A percentile compares a stretch with the other conserved stretches of the same genome.
These are phyloP conservation scores for Melanomma pulvis-pyrius DNA, from an alignment of 495 filamentous ascomycete genomes.

Conservation along the genomic window DNA sequence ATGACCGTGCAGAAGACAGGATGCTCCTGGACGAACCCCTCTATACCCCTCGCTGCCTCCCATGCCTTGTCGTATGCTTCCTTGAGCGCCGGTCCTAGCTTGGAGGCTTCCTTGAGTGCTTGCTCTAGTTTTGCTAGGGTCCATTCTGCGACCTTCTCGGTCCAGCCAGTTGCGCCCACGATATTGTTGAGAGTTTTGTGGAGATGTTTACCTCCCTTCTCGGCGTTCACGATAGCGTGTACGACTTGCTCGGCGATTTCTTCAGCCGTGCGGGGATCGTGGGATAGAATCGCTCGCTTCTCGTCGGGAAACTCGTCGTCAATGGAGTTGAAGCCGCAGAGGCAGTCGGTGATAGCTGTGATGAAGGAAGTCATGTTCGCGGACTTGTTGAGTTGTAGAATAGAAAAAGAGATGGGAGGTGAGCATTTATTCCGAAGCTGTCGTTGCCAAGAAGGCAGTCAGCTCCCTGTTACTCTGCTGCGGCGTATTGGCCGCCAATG, in stretches of 20 bases:
- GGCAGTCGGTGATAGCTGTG: slow-evolving; percentile 3
- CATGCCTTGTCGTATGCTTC: slow-evolving; percentile 45
- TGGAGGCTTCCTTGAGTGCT: slow-evolving; percentile 41
- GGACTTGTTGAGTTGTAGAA: background rate
- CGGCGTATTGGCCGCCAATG: background rate
- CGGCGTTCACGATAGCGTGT: slow-evolving; percentile 13
- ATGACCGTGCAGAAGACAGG: slow-evolving; percentile 52
- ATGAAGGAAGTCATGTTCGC: slow-evolving; percentile 5
- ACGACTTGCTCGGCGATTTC: slow-evolving; percentile 12
- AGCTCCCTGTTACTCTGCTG: background rate
- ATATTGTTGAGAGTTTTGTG: slow-evolving; percentile 8
- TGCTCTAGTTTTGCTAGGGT: slow-evolving; percentile 44
- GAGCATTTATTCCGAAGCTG: background rate
- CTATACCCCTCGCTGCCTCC: slow-evolving; percentile 35
- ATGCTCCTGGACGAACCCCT: slow-evolving; percentile 50
- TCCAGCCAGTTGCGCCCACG: slow-evolving; percentile 45
- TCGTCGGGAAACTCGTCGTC: background rate
- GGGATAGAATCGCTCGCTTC: slow-evolving; percentile 1
- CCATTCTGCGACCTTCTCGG: slow-evolving; percentile 44
- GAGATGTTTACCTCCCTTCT: slow-evolving; percentile 18
- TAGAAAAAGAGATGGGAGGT: background rate
- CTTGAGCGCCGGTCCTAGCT: slow-evolving; percentile 44
- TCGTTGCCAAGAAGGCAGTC: background rate
- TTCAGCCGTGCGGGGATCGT: slow-evolving; percentile 12
- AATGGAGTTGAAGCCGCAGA: slow-evolving; percentile 1